Base-by-base conservation (phyloP, 1,284 basidiomycete genomes). In the Mrakiaceae sp. region DNA sequence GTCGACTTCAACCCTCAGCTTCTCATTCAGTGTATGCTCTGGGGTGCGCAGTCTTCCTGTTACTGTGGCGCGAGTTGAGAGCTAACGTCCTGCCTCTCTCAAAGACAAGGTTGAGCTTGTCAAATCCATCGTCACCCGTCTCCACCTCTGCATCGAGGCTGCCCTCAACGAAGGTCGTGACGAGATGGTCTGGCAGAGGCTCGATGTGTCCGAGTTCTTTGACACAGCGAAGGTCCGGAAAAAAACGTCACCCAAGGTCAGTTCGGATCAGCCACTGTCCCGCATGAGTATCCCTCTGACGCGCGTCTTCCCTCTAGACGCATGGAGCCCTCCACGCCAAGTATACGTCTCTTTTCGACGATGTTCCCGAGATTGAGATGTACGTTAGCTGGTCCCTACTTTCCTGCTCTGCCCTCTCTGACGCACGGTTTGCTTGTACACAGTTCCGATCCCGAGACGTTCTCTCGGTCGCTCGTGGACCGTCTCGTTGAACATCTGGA, bases 1-100 rank as follows among this genome's bases (percentile, higher is more conserved):
- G 82, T 84, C 44, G 88, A 95, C 74, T 92, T 89, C 74, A 89
- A 95, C 75, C 92, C 92, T 2, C 90, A 93, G 70, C 87, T 94
- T 81, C 75, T 96, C 11, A 78, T 90, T n/a, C 93, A 95, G 71
- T 92, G 89, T 71, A 78, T 96, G 53, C 77, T 94, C 11, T 94
- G 92, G 90, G 86, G 91, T 93, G 55, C 55, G 55, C 16, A 40
- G 4, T 12, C 8, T 4, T 16, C 27, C n/a, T 11, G n/a, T 54
- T 54, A 4, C 53, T 54, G 14, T 7, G 4, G 27, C 50, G 14
- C 8, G 50, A 6, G 14, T 52, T 16, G 14, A 6, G 50, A 6
- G 14, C 27, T 16, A 12, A 53, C 52, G 27, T 27, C 27, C 8
- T 2, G 50, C 50, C 6, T 6, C 11, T 5, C 52, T 53, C 16